A percentile compares a stretch with the other conserved stretches of the same genome.
Evolutionary conservation across 2,329 filamentous ascomycete species (phyloP).

Genomic region (Emergomyces africanus): DNA sequence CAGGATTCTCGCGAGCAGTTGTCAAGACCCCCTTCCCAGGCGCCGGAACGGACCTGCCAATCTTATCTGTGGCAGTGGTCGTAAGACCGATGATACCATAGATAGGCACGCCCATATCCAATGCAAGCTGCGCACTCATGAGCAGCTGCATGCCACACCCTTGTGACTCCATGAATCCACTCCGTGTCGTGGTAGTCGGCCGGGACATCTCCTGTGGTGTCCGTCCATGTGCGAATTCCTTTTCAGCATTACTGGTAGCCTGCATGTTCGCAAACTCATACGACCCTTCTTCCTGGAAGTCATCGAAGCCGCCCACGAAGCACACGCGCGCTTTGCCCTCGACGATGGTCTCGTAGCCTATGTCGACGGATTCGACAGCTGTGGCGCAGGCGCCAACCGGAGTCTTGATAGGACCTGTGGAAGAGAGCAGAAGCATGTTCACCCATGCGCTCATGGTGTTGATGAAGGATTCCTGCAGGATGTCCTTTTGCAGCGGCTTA

Average conservation of each 20-base stretch:
- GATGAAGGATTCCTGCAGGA: constrained; percentile 98
- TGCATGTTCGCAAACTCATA: constrained; percentile 99
- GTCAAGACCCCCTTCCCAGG: constrained; percentile 95
- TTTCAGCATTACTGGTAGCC: constrained; percentile 93
- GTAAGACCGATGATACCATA: constrained; percentile 90
- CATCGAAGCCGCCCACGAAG: constrained; percentile 97
- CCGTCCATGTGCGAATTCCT: constrained; percentile 89
- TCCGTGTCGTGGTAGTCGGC: constrained; percentile 89
- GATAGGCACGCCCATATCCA: constrained; percentile 98
- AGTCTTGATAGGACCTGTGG: constrained; percentile 96
- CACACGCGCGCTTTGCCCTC: constrained; percentile 96
- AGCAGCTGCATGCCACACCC: constrained; percentile 97
- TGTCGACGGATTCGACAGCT: constrained; percentile 92
- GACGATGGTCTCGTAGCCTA: constrained; percentile 95
- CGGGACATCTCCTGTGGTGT: constrained; percentile 97
- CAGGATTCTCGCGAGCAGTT: constrained; percentile 76
- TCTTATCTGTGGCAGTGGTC: constrained; percentile 96
- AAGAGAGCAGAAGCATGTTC: constrained; percentile 96
- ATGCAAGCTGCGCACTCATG: constrained; percentile 89
- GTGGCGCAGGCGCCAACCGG: constrained; percentile 96
- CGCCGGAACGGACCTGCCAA: constrained; percentile 90
- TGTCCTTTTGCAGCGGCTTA: constrained; percentile 96
- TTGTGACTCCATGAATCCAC: constrained; percentile 99
- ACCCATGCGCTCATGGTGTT: constrained; percentile 99
- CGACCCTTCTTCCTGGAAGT: constrained; percentile 97